These are phyloP conservation scores for Papiliotrema nemorosa DNA, from an alignment of 1,284 basidiomycete species.

Conservation along the genomic window DNA sequence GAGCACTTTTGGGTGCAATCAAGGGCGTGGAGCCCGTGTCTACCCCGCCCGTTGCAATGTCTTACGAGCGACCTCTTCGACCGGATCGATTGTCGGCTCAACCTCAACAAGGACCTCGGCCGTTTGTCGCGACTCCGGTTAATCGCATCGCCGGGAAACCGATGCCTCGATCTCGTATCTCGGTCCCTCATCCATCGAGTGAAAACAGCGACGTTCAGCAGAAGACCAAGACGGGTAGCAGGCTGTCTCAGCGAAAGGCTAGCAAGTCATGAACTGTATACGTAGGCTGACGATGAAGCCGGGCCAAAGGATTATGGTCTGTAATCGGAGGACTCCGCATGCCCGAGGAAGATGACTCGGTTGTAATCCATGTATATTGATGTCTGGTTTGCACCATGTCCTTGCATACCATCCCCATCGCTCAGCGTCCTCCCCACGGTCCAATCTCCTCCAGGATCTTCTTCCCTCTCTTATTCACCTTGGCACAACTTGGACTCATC, in stretches of 20 bases:
- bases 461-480: constrained; percentile 62
- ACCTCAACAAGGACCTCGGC: constrained; percentile 1
- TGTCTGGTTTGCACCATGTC: not conserved
- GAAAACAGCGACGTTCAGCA: not conserved
- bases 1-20: constrained; percentile 2
- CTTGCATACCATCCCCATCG: constrained; percentile 59
- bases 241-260: too few species aligned
- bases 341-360: too few species aligned
- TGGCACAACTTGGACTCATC: constrained; percentile 66
- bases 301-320: too few species aligned
- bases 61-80: not conserved
- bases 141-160: not conserved
- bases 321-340: too few species aligned
- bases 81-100: not conserved
- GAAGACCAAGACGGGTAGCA: too few species aligned
- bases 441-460: constrained; percentile 56
- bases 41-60: not conserved
- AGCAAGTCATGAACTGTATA: too few species aligned
- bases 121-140: not conserved
- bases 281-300: too few species aligned
- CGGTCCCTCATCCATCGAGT: not conserved
- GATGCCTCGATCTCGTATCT: not conserved
- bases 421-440: constrained; percentile 59
- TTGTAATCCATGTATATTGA: too few species aligned
- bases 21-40: too few species aligned